Evolutionary conservation across 2,329 filamentous ascomycete genomes (phyloP), one percentile per base, ranked within the genome.

Genomic region (Arthrinium phaeospermum): DNA sequence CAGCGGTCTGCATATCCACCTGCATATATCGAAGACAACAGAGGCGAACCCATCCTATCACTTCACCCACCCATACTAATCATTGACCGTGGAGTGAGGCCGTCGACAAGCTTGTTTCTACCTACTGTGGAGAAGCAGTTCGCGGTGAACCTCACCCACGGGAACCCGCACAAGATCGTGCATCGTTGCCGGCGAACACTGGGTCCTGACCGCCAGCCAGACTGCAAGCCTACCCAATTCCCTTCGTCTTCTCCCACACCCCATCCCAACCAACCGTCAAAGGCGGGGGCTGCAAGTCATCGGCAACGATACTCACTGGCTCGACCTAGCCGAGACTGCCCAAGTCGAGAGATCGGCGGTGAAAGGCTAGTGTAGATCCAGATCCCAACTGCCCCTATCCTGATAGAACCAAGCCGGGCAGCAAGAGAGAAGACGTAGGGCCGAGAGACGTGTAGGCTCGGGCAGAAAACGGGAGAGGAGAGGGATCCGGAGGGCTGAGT

Each of bases 111-210:
- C 19, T 34, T 37, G 30, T 64, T 34, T 14, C 57, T 41, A n/a
- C 34, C 57, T 64, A 37, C 41, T 47, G 67, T 68, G 67, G 41
- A 22, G 67, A 44, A 51, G 41, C 47, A 53, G 68, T 57, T 70
- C 68, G 30, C 49, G 68, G 46, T 70, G 57, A 41, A 12, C 37
- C 75, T 76, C 75, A 78, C 75, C 73, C 68, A 78, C 79, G 79
- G 79, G 79, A 80, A 73, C 74, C 77, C 77, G 78, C 79, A 80
- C 79, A 70, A 77, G 71, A 47, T 75, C 74, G 74, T 76, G 78
- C 79, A 79, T 78, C 78, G 75, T 74, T 76, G 75, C 73, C 75
- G 78, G 74, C 68, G 78, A 80, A 79, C 78, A 72, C 73, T 73
- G 72, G 74, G 76, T 76, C 76, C 73, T 78, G 77, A 79, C 79